A percentile compares a stretch with the other conserved stretches of the same genome.
Evolutionary conservation across 23 red algal species (phyloP).

Genomic region (Gracilaria domingensis): DNA sequence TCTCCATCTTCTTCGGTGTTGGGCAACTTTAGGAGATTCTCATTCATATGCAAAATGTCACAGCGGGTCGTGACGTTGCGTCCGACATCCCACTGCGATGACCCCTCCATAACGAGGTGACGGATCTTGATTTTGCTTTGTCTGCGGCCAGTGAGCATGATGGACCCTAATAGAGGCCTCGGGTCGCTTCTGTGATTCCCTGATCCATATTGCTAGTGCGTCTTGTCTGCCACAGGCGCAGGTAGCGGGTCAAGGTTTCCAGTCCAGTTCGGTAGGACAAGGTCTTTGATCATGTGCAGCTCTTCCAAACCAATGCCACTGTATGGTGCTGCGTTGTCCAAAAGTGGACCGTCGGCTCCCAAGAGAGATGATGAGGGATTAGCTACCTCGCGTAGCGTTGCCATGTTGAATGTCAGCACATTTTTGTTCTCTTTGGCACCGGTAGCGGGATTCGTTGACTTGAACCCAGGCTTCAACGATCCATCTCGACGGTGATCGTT

Average conservation of each 20-base stretch:
- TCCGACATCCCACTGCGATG: background rate
- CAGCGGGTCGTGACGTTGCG: background rate
- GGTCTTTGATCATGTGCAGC: background rate
- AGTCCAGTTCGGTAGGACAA: slow-evolving; percentile 42
- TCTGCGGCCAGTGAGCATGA: background rate
- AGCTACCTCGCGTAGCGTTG: background rate
- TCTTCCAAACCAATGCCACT: slow-evolving; percentile 35
- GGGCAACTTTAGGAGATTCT: background rate
- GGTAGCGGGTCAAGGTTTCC: slow-evolving; percentile 12
- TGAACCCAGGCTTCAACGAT: slow-evolving; percentile 24
- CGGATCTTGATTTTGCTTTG: background rate
- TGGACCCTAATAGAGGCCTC: slow-evolving; percentile 11
- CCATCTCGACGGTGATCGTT: slow-evolving; percentile 18
- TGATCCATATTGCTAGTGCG: slow-evolving; percentile 56
- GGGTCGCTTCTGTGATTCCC: slow-evolving; percentile 40
- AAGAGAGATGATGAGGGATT: background rate
- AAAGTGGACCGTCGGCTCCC: slow-evolving; percentile 8
- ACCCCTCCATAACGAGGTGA: background rate
- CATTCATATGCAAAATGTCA: background rate
- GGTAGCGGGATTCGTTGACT: background rate
- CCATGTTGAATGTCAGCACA: slow-evolving; percentile 7
- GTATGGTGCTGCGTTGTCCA: slow-evolving; percentile 59
- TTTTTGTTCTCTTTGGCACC: background rate
- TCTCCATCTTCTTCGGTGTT: background rate
- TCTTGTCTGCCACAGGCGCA: slow-evolving; percentile 6